Evolutionary conservation across 768 basidiomycete genomes (phyloP), one percentile per base, ranked within the genome.

Genomic region (Clathrus columnatus): DNA sequence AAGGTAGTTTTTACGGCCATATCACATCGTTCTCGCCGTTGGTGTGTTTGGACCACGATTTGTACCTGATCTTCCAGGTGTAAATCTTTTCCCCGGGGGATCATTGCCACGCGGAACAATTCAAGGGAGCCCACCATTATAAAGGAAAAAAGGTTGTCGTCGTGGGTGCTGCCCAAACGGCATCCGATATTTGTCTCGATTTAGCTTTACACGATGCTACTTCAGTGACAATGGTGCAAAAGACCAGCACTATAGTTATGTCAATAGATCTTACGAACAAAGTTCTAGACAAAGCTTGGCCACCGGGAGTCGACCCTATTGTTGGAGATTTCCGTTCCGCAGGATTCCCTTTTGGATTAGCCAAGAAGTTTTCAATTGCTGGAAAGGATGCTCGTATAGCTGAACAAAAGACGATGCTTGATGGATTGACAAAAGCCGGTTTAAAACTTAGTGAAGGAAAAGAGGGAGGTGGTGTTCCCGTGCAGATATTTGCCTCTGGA

Each of bases 171-270:
- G 72, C 70, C n/a, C 73, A 73, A 51, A 68, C 69, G 0, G 61
- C 71, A 2, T 69, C 72, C 8, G 71, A 73, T 57, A 60, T 74
- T 11, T 70, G 70, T 53, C 70, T 70, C 45, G 74, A 75, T 57
- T 63, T 73, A 1, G 58, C 61, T 1, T 52, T 61, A 11, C 64
- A 67, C 10, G 69, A 67, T 28, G 73, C 72, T 5, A 50, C 58
- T 29, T 62, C 63, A 1, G 68, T 75, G 21, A 74, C 72, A 0
- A 75, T 76, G 72, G 64, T 75, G 18, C 73, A 75, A 48, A 68
- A 74, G 14, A 72, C 72, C 1, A 61, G 67, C 2, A 75, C 72
- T 23, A 43, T 52, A n/a, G 42, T 61, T n/a, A 59, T 59, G 11
- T 56, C 62, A 11, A 43, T 58, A 3, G 21, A 28, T 17, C 48